Percentiles rank a stretch among this genome's conserved stretches.
Evolutionary conservation across 345 rosid species (phyloP).

Genomic region (Corchorus olitorius): DNA sequence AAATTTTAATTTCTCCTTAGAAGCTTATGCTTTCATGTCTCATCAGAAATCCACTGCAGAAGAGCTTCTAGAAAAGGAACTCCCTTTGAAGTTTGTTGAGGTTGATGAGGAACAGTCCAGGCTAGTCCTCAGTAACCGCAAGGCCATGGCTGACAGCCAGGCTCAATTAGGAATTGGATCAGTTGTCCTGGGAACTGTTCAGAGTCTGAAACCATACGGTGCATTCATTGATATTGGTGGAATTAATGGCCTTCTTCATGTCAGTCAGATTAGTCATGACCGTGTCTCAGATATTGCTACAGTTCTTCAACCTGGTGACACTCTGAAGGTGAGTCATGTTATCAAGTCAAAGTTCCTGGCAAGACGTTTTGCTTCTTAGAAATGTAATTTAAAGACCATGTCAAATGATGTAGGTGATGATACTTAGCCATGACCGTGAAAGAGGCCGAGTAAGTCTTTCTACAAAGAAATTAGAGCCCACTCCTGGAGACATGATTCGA

Average conservation of each 20-base stretch:
- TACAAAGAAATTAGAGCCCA: conserved; percentile 95
- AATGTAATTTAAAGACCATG: conserved; percentile 3
- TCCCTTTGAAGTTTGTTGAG: conserved; percentile 92
- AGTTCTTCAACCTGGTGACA: conserved; percentile 98
- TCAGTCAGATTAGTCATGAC: conserved; percentile 97
- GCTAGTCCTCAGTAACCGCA: conserved; percentile 93
- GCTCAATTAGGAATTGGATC: conserved; percentile 97
- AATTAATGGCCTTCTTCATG: conserved; percentile 95
- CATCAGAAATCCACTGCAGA: conserved; percentile 78
- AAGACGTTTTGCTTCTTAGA: conserved; percentile 7
- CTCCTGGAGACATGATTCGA: conserved; percentile 98
- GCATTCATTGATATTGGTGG: conserved; percentile 98
- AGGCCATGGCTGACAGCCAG: conserved; percentile 97
- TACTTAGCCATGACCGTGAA: conserved; percentile 95
- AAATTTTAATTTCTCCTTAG: not conserved
- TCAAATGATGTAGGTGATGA: conserved; percentile 45
- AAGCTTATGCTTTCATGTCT: not conserved
- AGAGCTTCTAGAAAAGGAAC: conserved; percentile 82
- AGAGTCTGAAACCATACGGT: conserved; percentile 96
- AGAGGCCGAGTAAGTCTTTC: conserved; percentile 97
- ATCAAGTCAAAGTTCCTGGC: not conserved
- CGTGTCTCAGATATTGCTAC: conserved; percentile 91
- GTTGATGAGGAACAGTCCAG: conserved; percentile 94
- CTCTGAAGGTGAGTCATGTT: conserved; percentile 60
- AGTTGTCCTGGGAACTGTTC: conserved; percentile 84